Conservation (phyloP, 2,329 filamentous ascomycete genomes). For the Huntiella decipiens region DNA sequence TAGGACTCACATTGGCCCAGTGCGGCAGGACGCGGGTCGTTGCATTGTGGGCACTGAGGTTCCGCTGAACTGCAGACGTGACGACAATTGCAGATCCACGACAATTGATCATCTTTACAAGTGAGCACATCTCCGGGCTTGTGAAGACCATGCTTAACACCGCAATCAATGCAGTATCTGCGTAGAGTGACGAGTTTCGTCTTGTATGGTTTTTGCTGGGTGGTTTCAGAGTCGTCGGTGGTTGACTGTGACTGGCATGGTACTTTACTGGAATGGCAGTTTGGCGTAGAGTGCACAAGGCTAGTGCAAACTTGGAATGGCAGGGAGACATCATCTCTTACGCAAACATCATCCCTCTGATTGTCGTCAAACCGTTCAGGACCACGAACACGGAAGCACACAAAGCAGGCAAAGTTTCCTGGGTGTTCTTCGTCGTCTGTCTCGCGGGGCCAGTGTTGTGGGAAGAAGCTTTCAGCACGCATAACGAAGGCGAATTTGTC, state of each 20-base stretch:
- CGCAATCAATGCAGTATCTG: slow-evolving; percentile 25
- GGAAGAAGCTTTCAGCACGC: slow-evolving; percentile 23
- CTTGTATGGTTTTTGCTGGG: background rate
- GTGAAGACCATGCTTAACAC: slow-evolving; percentile 21
- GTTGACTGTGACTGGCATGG: background rate
- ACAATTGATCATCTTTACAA: slow-evolving; percentile 20
- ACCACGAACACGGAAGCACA: slow-evolving; percentile 23
- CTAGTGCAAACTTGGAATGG: slow-evolving; percentile 15
- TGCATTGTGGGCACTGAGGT: slow-evolving; percentile 20
- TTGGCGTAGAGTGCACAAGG: slow-evolving; percentile 13
- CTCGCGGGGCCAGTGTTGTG: slow-evolving; percentile 22
- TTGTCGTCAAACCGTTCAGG: slow-evolving; percentile 22
- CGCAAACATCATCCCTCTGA: slow-evolving; percentile 17
- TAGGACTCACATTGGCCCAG: no score
- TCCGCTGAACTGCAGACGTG: slow-evolving; percentile 19
- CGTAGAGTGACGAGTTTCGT: slow-evolving; percentile 17
- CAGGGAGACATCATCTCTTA: slow-evolving; percentile 18
- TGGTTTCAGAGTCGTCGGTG: background rate
- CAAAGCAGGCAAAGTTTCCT: slow-evolving; percentile 25
- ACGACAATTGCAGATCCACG: slow-evolving; percentile 24
- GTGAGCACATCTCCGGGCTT: slow-evolving; percentile 20
- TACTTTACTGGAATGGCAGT: background rate
- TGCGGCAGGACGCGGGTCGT: slow-evolving; percentile 17
- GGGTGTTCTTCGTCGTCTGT: slow-evolving; percentile 15
- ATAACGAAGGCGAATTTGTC: slow-evolving; percentile 25